Evolutionary conservation across 495 filamentous ascomycete genomes (phyloP).

Genomic region (Hypoxylon fuscum): DNA sequence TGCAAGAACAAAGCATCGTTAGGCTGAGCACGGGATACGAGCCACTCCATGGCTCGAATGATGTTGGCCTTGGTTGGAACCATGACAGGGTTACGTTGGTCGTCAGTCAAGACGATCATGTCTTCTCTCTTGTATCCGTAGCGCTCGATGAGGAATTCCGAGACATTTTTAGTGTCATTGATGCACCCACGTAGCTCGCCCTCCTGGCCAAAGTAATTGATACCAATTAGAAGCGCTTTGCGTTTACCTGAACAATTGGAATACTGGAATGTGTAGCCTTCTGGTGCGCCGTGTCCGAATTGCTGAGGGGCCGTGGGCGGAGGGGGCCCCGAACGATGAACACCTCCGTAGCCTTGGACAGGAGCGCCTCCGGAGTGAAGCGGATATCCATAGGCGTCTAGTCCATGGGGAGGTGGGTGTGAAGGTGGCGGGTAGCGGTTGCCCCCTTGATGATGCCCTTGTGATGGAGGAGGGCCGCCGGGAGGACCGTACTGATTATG

Average conservation of each 20-base stretch:
- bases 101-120: constrained; percentile 62
- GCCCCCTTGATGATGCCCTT: constrained; percentile 43
- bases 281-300: constrained; percentile 59
- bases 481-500: constrained; percentile 24
- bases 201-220: constrained; percentile 91
- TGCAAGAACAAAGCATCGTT: constrained; percentile 62
- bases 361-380: constrained; percentile 33
- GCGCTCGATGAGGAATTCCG: constrained; percentile 78
- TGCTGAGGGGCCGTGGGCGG: constrained; percentile 56
- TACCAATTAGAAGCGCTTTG: constrained; percentile 90
- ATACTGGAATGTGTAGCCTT: constrained; percentile 75
- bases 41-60: constrained; percentile 59
- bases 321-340: constrained; percentile 53
- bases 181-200: constrained; percentile 90
- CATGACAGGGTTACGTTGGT: constrained; percentile 53
- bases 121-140: constrained; percentile 68
- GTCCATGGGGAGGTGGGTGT: constrained; percentile 44
- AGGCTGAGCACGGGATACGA: constrained; percentile 54
- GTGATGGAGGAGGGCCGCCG: constrained; percentile 33
- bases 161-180: constrained; percentile 95
- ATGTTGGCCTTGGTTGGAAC: constrained; percentile 61
- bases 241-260: constrained; percentile 85
- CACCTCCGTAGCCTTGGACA: constrained; percentile 40
- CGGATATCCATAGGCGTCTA: constrained; percentile 53
- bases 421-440: constrained; percentile 47